Evolutionary conservation across 805 yeast genomes (phyloP).

Genomic region (Pichia sporocuriosa): DNA sequence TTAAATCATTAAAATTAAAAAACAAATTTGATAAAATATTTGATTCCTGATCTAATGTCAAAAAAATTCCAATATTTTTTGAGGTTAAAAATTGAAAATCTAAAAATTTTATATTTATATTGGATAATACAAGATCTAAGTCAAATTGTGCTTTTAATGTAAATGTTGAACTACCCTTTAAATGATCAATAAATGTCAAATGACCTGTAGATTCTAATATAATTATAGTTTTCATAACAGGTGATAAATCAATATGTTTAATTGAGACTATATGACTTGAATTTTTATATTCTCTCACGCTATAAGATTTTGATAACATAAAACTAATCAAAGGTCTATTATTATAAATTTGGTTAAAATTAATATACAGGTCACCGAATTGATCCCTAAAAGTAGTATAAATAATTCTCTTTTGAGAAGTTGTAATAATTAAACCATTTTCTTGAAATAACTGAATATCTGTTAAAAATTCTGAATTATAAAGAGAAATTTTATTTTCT

Average conservation of each 20-base stretch:
- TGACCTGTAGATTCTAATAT: slow-evolving; percentile 42
- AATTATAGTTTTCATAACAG: slow-evolving; percentile 35
- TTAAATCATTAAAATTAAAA: slow-evolving; percentile 1
- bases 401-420: slow-evolving; percentile 61
- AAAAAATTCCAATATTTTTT: slow-evolving; percentile 1
- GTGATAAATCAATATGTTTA: slow-evolving; percentile 37
- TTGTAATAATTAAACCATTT: slow-evolving; percentile 64
- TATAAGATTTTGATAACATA: slow-evolving; percentile 16
- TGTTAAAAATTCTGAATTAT: slow-evolving; percentile 49
- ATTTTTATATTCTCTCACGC: slow-evolving; percentile 17
- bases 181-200: slow-evolving; percentile 31
- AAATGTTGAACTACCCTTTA: slow-evolving; percentile 26
- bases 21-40: background rate
- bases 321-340: slow-evolving; percentile 12
- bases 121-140: background rate
- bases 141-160: slow-evolving; percentile 2
- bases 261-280: slow-evolving; percentile 51
- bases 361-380: slow-evolving; percentile 49
- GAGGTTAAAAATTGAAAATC: slow-evolving; percentile 1
- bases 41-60: background rate
- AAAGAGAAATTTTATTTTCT: slow-evolving; percentile 34
- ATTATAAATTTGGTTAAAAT: slow-evolving; percentile 17
- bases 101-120: background rate
- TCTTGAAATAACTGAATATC: slow-evolving; percentile 59
- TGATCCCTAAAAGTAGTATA: slow-evolving; percentile 60